Evolutionary conservation across 306 rosid species (phyloP), one percentile per base, ranked within the genome.

Genomic region (Dalbergia oliveri): DNA sequence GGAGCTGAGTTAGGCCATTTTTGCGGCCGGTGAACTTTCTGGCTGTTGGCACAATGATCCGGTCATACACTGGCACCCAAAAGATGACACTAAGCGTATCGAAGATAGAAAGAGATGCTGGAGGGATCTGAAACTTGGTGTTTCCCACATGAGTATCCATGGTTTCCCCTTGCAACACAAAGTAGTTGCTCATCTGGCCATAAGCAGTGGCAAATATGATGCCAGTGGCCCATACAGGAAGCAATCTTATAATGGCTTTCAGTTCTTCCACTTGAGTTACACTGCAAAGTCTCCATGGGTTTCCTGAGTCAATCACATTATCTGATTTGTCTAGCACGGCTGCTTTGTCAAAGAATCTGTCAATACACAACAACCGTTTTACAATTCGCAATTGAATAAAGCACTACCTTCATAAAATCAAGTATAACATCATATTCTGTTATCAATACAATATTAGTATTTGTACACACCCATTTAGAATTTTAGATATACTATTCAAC

Each of bases 231-330:
- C 95, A 95, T n/a, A 95, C 82, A 0, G 98, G 98, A 80, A 95
- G 99, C 78, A 93, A 69, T 57, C 94, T 78, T 70, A 95, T 18
- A 61, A 93, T 79, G 66, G 94, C 89, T 66, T 95, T 95, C 12
- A 93, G 88, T 78, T 95, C 98, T 90, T 94, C 98, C 14, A 94
- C 97, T 88, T 94, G 98, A 5, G 97, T 94, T 16, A 94, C 94
- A 9, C 97, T 94, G 87, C 97, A 86, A 50, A 92, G 93, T 85
- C 82, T 88, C 98, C 98, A 94, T 18, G 94, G 88, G 76, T 82
- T 73, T 54, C 19, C 59, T 1, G 88, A 80, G 66, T 61, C 86
- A 75, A 85, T 86, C 58, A 69, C 21, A 15, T 89, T 73, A 57
- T 88, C 91, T 6, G 75, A 6, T 69, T 72, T 70, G 66, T 8